Percentiles rank a stretch among this genome's conserved stretches.
These are phyloP conservation scores for Aurinia saxatilis DNA, from an alignment of 345 rosid genomes.

Conservation along the genomic window DNA sequence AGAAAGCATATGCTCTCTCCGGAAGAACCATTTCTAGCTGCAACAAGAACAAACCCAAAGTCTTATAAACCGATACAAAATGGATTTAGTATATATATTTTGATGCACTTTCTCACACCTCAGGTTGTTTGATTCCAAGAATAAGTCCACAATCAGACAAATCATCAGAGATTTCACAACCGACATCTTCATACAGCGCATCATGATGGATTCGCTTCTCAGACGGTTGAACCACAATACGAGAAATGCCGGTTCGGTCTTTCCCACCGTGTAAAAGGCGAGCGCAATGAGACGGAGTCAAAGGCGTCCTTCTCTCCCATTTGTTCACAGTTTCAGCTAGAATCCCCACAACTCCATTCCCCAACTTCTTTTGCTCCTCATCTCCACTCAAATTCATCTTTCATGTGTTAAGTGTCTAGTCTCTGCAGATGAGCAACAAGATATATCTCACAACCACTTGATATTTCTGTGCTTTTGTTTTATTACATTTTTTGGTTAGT, in stretches of 20 bases:
- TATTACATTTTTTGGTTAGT: no score
- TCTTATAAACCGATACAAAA: not conserved
- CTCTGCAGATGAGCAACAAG: not conserved
- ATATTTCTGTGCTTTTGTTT: not conserved
- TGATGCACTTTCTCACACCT: conserved; percentile 29
- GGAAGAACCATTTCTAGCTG: conserved; percentile 76
- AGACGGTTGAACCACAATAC: conserved; percentile 84
- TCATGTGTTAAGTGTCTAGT: not conserved
- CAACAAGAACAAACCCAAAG: conserved; percentile 4
- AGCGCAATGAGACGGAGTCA: conserved; percentile 88
- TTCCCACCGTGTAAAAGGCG: conserved; percentile 65
- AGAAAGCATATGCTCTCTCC: conserved; percentile 83
- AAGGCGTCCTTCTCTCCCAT: conserved; percentile 92
- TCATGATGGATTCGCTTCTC: conserved; percentile 87
- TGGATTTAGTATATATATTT: not conserved
- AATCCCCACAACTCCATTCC: conserved; percentile 87
- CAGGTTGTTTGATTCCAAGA: conserved; percentile 77
- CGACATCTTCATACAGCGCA: conserved; percentile 68
- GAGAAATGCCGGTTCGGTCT: conserved; percentile 62
- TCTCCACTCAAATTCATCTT: conserved; percentile 5
- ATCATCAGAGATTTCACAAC: conserved; percentile 80
- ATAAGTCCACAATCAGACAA: conserved; percentile 84
- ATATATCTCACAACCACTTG: not conserved
- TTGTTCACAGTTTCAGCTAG: conserved; percentile 70
- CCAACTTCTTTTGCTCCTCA: conserved; percentile 41